A percentile compares a stretch with the other conserved stretches of the same genome.
These are phyloP conservation scores for Scheffersomyces insectosa DNA, from an alignment of 1,139 yeast species.

Conservation along the genomic window DNA sequence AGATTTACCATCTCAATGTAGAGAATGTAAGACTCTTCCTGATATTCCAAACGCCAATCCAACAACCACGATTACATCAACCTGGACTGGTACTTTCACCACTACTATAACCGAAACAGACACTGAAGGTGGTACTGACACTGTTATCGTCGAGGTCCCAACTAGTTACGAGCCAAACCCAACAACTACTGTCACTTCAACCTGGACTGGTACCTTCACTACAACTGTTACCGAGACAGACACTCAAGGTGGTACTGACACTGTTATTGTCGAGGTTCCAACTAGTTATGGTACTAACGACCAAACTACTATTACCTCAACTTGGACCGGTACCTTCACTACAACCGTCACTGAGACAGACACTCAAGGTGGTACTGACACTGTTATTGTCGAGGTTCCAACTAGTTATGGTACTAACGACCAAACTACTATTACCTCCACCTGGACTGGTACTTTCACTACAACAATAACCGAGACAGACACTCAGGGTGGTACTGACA, in stretches of 20 bases:
- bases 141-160: constrained; percentile 14
- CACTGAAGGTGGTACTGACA: constrained; percentile 9
- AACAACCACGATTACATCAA: constrained; percentile 1
- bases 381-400: constrained; percentile 14
- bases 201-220: constrained; percentile 7
- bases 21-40: constrained; percentile 9
- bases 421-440: constrained; percentile 9
- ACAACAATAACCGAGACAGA: constrained; percentile 14
- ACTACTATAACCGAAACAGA: constrained; percentile 7
- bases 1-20: constrained; percentile 17
- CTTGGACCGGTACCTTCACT: not conserved
- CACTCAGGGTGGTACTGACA: constrained; percentile 14
- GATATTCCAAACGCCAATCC: constrained; percentile 2
- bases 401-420: constrained; percentile 11
- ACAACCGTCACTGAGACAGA: not conserved
- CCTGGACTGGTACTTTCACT: constrained; percentile 14
- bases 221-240: constrained; percentile 14
- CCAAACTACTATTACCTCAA: not conserved
- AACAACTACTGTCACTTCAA: constrained; percentile 11
- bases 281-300: not conserved
- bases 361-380: constrained; percentile 10
- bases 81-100: constrained; percentile 1
- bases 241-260: constrained; percentile 11
- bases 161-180: constrained; percentile 12
- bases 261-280: not conserved